Base-by-base conservation (phyloP, 257 asterid species). In the Pogostemon cablin region DNA sequence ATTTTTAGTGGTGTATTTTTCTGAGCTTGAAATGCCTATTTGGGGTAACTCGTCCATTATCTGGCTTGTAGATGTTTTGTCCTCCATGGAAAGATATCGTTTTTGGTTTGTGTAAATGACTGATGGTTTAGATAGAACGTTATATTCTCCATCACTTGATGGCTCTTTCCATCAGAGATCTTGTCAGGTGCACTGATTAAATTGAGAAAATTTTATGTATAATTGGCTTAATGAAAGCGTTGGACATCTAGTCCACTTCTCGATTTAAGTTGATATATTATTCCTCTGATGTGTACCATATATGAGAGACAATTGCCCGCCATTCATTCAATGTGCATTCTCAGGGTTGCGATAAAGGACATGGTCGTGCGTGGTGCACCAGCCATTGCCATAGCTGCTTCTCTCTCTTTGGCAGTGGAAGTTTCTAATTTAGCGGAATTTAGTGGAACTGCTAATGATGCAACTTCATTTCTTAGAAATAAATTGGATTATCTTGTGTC, bases 291-390 rank as follows among this genome's bases (percentile, higher is more conserved):
- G 1, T 6, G 47, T 42, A 42, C n/a, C n/a, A n/a, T n/a, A n/a
- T n/a, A n/a, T n/a, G n/a, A n/a, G n/a, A n/a, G n/a, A n/a, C n/a
- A n/a, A 5, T 3, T 12, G 40, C 58, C 20, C 65, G 41, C 54
- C 50, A 3, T 62, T 41, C 62, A 50, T 44, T 3, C 47, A n/a
- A n/a, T n/a, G 34, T 73, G 57, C 63, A 46, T 72, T 56, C 52
- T 71, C 81, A 93, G 97, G 99, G 82, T 46, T 75, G 96, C 99
- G 41, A 93, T 91, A 81, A 77, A 76, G 82, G 97, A 87, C 62
- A 93, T 93, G 98, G 98, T 93, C 71, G 98, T 93, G 77, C 98
- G 97, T 56, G 97, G 99, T 65, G 99, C 99, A 48, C 99, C 99
- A 57, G 97, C 99, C 52, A 91, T 91, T 78, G 99, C 97, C 73